Evolutionary conservation across 306 rosid genomes (phyloP), one percentile per base, ranked within the genome.

Genomic region (Astragalus glycyphyllos): DNA sequence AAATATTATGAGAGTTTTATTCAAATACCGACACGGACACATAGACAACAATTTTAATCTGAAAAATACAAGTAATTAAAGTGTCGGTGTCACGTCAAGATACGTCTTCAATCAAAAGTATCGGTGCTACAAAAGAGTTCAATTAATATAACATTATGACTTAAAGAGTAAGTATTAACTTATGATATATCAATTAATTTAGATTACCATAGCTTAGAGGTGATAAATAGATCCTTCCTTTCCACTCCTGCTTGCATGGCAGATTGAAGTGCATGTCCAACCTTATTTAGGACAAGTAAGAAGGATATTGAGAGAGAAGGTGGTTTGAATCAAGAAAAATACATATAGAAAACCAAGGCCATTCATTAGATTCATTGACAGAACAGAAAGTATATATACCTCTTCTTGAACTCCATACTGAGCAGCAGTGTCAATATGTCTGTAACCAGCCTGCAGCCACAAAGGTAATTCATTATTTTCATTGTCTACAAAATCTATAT

Each of bases 351-450:
- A 48, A 65, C 51, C 67, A 6, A 44, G 23, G 23, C 23, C 1
- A 20, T 20, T 20, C 23, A 20, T 20, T 20, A 20, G 23, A 20
- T 20, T 20, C 23, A 20, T 20, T 20, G 23, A 20, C 23, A 20
- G 23, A 20, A 20, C 23, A 20, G 23, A 20, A 20, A 20, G 23
- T 20, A 20, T 35, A 37, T 8, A 16, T 75, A 76, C 89, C 72
- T 78, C 88, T 76, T 87, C 79, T 65, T 81, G 85, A 83, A 83
- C 77, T 64, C 85, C 90, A 81, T 85, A 81, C 14, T 83, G 65
- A 1, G 55, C 14, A 64, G 88, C 92, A 53, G 92, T 82, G 74
- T 84, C 87, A 48, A 84, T 55, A 76, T 87, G 89, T 57, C 89
- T 82, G n/a, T 84, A 80, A 75, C 87, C 89, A 48, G 74, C 84